phyloP scores from a whole-genome alignment of 257 asterid genomes.

The Pogostemon cablin region DNA sequence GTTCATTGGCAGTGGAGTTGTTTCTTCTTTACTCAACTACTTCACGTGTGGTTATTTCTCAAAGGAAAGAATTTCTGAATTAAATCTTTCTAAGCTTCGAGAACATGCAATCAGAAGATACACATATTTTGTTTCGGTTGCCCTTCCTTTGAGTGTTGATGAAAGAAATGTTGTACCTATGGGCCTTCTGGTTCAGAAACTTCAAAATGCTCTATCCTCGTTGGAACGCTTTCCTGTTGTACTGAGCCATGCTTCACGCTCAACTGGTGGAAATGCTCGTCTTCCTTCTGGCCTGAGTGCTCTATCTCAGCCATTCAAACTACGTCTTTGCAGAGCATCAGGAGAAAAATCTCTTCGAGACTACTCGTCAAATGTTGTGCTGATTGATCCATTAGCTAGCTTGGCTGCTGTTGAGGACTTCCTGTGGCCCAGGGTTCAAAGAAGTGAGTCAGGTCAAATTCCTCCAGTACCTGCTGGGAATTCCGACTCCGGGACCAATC shows the following conservation, averaged over 20 bases:
- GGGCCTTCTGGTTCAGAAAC: conserved; percentile 84
- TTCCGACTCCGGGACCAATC: conserved; percentile 61
- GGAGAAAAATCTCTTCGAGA: conserved; percentile 98
- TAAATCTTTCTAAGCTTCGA: conserved; percentile 69
- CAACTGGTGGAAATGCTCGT: conserved; percentile 76
- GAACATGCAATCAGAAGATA: conserved; percentile 89
- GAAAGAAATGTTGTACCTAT: conserved; percentile 62
- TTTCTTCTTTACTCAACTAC: conserved; percentile 79
- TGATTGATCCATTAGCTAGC: conserved; percentile 94
- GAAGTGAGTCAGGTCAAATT: conserved; percentile 75
- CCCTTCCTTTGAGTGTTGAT: conserved; percentile 64
- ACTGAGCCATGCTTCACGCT: conserved; percentile 79
- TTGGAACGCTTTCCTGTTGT: conserved; percentile 94
- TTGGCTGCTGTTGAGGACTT: conserved; percentile 94
- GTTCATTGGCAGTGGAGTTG: conserved; percentile 95
- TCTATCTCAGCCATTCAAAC: conserved; percentile 86
- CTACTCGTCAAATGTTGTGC: conserved; percentile 90
- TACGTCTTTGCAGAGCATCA: conserved; percentile 93
- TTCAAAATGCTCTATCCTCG: conserved; percentile 91
- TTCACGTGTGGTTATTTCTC: conserved; percentile 85
- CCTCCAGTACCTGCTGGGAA: conserved; percentile 61
- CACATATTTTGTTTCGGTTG: conserved; percentile 71
- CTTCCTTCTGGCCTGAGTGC: conserved; percentile 95
- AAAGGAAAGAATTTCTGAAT: conserved; percentile 74
- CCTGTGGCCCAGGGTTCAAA: conserved; percentile 88